Evolutionary conservation across 2,329 filamentous ascomycete species (phyloP).

Genomic region (Ophiocordyceps camponoti-rufipedis): DNA sequence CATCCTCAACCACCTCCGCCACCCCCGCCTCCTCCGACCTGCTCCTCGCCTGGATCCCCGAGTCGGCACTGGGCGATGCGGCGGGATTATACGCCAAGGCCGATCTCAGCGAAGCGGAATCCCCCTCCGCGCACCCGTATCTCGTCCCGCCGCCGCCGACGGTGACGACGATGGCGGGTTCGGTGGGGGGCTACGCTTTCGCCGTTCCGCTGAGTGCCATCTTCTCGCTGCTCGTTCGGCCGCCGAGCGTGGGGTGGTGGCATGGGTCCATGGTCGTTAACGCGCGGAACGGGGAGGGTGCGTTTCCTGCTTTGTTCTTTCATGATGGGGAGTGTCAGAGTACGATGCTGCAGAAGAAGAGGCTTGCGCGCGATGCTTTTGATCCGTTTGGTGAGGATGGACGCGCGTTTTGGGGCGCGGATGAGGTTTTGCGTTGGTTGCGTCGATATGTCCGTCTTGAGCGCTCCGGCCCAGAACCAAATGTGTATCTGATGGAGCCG

Average conservation of each 20-base stretch:
- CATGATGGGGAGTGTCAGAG: constrained; percentile 94
- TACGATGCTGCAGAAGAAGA: constrained; percentile 87
- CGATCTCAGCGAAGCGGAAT: constrained; percentile 65
- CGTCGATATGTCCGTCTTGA: constrained; percentile 70
- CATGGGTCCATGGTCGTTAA: constrained; percentile 93
- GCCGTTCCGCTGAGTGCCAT: constrained; percentile 79
- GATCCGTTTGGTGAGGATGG: constrained; percentile 77
- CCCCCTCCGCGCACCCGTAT: constrained; percentile 69
- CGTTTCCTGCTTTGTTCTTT: constrained; percentile 86
- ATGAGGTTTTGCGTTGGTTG: constrained; percentile 85
- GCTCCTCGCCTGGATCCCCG: constrained; percentile 83
- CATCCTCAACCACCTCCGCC: constrained; percentile 14
- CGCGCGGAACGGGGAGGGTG: constrained; percentile 66
- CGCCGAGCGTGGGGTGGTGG: constrained; percentile 95
- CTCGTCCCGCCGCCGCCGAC: constrained; percentile 85
- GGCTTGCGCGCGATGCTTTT: constrained; percentile 64
- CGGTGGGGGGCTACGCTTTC: constrained; percentile 71
- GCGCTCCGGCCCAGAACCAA: constrained; percentile 69
- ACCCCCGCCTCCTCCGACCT: constrained; percentile 48
- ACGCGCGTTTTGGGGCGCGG: constrained; percentile 91
- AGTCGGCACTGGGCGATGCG: constrained; percentile 69
- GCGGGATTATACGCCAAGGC: constrained; percentile 90
- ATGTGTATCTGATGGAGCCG: constrained; percentile 81
- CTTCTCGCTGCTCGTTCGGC: constrained; percentile 77
- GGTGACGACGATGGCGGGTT: constrained; percentile 54